phyloP scores from a whole-genome alignment of 2,329 filamentous ascomycete species.

The Aspergillus sp. region DNA sequence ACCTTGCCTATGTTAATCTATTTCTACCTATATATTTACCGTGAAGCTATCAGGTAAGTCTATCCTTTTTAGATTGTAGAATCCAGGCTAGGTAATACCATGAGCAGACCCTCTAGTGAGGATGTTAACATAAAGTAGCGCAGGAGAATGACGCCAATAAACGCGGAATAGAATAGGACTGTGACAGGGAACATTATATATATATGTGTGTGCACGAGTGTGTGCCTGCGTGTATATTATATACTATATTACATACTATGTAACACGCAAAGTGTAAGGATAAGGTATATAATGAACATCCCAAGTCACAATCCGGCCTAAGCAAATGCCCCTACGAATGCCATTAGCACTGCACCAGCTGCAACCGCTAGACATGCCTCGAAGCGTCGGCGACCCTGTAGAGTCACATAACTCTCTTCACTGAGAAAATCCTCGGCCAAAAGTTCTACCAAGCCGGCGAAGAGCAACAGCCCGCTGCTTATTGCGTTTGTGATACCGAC shows the following conservation, averaged over 20 bases:
- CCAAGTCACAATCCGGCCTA: slow-evolving; percentile 22
- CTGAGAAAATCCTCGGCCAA: slow-evolving; percentile 80
- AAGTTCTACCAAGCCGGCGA: slow-evolving; percentile 80
- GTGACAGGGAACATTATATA: neutral
- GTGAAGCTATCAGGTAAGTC: too few species aligned
- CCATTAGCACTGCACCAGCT: slow-evolving; percentile 62
- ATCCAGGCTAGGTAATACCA: too few species aligned
- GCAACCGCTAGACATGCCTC: slow-evolving; percentile 64
- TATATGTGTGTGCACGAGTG: neutral
- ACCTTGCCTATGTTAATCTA: too few species aligned
- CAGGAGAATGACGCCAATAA: too few species aligned
- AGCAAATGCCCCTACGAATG: slow-evolving; percentile 67
- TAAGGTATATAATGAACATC: slow-evolving; percentile 11
- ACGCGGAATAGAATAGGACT: too few species aligned
- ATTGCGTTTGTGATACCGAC: slow-evolving; percentile 88
- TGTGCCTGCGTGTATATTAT: too few species aligned
- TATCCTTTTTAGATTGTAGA: too few species aligned
- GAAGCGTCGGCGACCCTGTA: slow-evolving; percentile 58
- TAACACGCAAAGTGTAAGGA: slow-evolving; percentile 7
- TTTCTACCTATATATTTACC: too few species aligned
- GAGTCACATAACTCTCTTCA: slow-evolving; percentile 61
- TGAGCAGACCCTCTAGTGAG: too few species aligned
- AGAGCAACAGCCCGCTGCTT: slow-evolving; percentile 75
- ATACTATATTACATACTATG: neutral
- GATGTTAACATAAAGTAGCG: too few species aligned